Conservation (phyloP, 805 yeast species). For the Lipomyces sp. region DNA sequence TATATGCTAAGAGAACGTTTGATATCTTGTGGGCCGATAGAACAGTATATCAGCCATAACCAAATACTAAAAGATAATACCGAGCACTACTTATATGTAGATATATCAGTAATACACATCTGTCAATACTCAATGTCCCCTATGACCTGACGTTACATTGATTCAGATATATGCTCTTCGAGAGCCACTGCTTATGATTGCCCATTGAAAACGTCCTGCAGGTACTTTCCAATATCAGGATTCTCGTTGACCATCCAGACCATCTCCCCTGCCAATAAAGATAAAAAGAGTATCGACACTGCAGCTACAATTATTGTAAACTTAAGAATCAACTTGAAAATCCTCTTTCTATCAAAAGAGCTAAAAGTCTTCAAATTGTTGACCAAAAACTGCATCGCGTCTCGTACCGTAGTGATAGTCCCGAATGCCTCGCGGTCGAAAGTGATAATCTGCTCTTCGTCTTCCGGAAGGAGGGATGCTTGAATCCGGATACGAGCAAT, state of each 20-base stretch:
- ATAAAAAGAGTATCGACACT: not conserved
- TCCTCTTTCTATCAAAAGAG: conserved; percentile 7
- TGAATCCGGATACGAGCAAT: conserved; percentile 13
- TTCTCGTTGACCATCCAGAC: conserved; percentile 10
- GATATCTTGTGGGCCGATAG: no score
- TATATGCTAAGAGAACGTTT: no score
- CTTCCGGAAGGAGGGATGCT: conserved; percentile 21
- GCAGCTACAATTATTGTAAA: not conserved
- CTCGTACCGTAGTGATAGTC: conserved; percentile 11
- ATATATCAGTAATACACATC: no score
- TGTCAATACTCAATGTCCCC: not conserved
- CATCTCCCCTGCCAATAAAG: not conserved
- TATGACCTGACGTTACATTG: not conserved
- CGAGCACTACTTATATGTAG: no score
- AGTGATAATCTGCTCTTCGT: conserved; percentile 15
- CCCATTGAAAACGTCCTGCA: conserved; percentile 3
- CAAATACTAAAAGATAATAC: no score
- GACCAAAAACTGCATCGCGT: conserved; percentile 5
- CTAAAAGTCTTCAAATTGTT: conserved; percentile 8
- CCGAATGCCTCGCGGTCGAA: conserved; percentile 8
- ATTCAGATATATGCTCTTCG: no score
- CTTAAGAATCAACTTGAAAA: conserved; percentile 3
- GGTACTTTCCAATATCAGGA: conserved; percentile 7
- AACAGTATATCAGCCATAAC: no score
- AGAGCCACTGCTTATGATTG: not conserved